A percentile compares a stretch with the other conserved stretches of the same genome.
Evolutionary conservation across 2,329 filamentous ascomycete species (phyloP).

Genomic region (Penicillium nordicum): DNA sequence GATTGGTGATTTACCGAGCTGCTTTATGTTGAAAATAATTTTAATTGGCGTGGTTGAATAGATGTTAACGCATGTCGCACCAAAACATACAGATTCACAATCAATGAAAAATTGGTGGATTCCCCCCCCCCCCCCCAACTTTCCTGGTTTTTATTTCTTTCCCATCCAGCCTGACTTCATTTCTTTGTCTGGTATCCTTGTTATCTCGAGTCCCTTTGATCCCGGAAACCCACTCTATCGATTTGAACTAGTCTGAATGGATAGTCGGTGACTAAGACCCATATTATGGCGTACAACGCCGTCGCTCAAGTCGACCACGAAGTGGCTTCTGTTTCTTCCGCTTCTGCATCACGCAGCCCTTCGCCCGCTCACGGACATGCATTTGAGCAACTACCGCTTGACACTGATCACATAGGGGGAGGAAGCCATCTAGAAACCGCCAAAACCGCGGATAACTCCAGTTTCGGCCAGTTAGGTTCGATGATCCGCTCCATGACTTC

Average conservation of each 20-base stretch:
- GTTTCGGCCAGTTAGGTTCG: constrained; percentile 27
- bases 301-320: constrained; percentile 43
- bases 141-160: background rate
- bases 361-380: constrained; percentile 25
- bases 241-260: constrained; percentile 17
- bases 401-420: constrained; percentile 33
- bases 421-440: constrained; percentile 28
- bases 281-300: constrained; percentile 44
- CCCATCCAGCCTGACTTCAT: background rate
- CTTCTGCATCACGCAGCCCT: constrained; percentile 33
- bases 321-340: constrained; percentile 36
- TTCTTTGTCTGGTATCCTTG: constrained; percentile 4
- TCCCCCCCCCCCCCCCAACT: background rate
- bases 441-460: constrained; percentile 25
- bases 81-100: background rate
- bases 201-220: background rate
- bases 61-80: background rate
- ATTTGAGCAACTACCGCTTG: constrained; percentile 32
- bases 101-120: no score
- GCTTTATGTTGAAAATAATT: background rate
- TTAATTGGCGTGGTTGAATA: no score
- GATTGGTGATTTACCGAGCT: rapidly evolving
- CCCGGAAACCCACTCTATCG: background rate
- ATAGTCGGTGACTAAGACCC: constrained; percentile 5
- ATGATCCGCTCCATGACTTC: constrained; percentile 39